Conservation (phyloP, 1,284 basidiomycete species). For the Pseudozyma hubeiensis region DNA sequence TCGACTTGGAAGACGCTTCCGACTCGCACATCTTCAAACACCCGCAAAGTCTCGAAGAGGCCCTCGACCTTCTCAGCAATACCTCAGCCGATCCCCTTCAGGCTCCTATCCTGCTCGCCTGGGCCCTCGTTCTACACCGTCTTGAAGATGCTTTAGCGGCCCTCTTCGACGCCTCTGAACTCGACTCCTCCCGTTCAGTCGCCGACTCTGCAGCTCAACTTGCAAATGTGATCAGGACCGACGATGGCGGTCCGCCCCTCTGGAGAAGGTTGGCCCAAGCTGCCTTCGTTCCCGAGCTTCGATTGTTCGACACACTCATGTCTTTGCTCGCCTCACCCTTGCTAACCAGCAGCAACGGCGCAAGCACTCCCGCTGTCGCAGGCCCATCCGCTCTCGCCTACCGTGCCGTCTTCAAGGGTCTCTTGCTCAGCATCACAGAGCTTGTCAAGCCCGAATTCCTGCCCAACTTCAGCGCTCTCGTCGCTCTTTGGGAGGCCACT, state of each 20-base stretch:
- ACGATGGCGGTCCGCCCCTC: conserved; percentile 61
- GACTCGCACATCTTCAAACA: conserved; percentile 29
- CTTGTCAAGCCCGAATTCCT: conserved; percentile 77
- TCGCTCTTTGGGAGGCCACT: conserved; percentile 82
- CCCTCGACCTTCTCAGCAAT: conserved; percentile 74
- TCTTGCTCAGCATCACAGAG: conserved; percentile 76
- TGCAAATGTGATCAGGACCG: conserved; percentile 42
- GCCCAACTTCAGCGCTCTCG: conserved; percentile 74
- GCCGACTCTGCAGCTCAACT: conserved; percentile 18
- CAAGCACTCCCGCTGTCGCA: conserved; percentile 72
- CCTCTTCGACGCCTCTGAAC: conserved; percentile 41
- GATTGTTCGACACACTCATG: conserved; percentile 62
- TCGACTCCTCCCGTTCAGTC: conserved; percentile 45
- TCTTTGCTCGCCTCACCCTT: conserved; percentile 64
- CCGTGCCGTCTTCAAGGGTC: conserved; percentile 83
- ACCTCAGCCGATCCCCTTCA: conserved; percentile 74
- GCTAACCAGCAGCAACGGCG: conserved; percentile 53
- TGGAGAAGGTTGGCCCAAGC: conserved; percentile 68
- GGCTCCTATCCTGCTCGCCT: conserved; percentile 78
- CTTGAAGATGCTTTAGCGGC: conserved; percentile 61
- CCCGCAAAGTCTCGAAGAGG: conserved; percentile 34
- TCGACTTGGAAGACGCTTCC: conserved; percentile 22
- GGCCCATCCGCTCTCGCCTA: conserved; percentile 84
- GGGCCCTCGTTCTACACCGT: conserved; percentile 77
- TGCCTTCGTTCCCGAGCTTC: conserved; percentile 65